These are phyloP conservation scores for Penicillium sp. DNA, from an alignment of 2,329 filamentous ascomycete genomes.

Conservation along the genomic window DNA sequence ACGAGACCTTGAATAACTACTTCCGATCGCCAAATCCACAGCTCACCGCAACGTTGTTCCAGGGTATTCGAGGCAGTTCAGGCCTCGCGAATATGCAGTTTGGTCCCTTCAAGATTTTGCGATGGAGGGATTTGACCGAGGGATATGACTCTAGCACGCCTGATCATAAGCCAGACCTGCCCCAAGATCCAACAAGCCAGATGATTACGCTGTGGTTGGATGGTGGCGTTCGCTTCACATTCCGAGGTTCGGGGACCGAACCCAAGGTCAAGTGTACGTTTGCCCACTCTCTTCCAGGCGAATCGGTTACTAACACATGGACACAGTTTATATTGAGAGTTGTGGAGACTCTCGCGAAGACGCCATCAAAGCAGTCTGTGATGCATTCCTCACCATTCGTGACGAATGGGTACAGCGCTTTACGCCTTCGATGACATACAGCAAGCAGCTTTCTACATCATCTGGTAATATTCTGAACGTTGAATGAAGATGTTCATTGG, in stretches of 20 bases:
- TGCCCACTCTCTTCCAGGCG: not conserved
- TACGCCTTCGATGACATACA: slow-evolving; percentile 41
- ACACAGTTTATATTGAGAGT: slow-evolving; percentile 44
- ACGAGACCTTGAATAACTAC: slow-evolving; percentile 65
- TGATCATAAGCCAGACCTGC: slow-evolving; percentile 55
- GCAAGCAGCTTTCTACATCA: slow-evolving; percentile 37
- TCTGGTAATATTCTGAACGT: slow-evolving; percentile 37
- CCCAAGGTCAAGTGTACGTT: slow-evolving; percentile 63
- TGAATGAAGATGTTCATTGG: slow-evolving; percentile 9
- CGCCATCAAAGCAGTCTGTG: slow-evolving; percentile 39
- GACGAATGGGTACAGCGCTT: slow-evolving; percentile 42
- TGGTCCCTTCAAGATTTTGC: slow-evolving; percentile 53
- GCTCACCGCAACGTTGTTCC: slow-evolving; percentile 56
- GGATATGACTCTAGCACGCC: slow-evolving; percentile 58
- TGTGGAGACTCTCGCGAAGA: slow-evolving; percentile 38
- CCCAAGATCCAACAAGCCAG: slow-evolving; percentile 57
- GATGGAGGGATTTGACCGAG: slow-evolving; percentile 63
- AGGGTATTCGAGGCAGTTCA: slow-evolving; percentile 50
- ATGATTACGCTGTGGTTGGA: slow-evolving; percentile 64
- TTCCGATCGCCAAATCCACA: slow-evolving; percentile 58
- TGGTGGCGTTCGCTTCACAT: slow-evolving; percentile 56
- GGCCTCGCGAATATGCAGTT: slow-evolving; percentile 48
- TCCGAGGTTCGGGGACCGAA: slow-evolving; percentile 63
- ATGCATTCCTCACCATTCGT: slow-evolving; percentile 38
- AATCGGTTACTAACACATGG: not conserved